Percentiles rank a stretch among this genome's conserved stretches.
These are phyloP conservation scores for Phanerochaete sordida DNA, from an alignment of 768 basidiomycete species.

Conservation along the genomic window DNA sequence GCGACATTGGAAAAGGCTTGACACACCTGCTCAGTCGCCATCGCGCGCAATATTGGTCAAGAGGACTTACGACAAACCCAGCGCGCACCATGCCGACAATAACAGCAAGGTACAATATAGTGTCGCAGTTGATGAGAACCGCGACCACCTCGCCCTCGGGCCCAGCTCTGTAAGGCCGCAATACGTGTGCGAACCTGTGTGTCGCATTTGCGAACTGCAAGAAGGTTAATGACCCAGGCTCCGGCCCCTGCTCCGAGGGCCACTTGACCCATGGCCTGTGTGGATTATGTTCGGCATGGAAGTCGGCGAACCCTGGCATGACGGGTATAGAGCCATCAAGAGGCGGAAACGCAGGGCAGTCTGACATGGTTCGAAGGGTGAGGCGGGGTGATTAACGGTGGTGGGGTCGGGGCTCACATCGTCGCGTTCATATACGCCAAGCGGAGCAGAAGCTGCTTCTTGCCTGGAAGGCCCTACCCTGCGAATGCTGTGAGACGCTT, in stretches of 20 bases:
- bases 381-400: neutral
- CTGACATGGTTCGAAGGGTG: neutral
- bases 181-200: conserved; percentile 3
- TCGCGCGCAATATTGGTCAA: neutral
- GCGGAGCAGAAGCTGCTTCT: neutral
- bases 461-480: neutral
- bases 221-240: neutral
- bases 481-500: neutral
- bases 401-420: neutral
- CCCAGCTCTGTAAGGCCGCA: neutral
- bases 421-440: neutral
- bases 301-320: neutral
- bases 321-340: neutral
- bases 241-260: conserved; percentile 1
- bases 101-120: conserved; percentile 7
- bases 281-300: conserved; percentile 4
- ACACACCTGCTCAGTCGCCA: neutral
- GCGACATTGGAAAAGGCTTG: conserved; percentile 14
- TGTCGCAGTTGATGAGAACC: conserved; percentile 11
- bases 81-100: conserved; percentile 12
- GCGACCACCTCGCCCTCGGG: conserved; percentile 10
- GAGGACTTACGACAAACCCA: neutral
- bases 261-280: neutral
- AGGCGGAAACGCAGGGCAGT: neutral
- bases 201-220: neutral